A percentile compares a stretch with the other conserved stretches of the same genome.
These are phyloP conservation scores for Asterophora parasitica DNA, from an alignment of 768 basidiomycete genomes.

Conservation along the genomic window DNA sequence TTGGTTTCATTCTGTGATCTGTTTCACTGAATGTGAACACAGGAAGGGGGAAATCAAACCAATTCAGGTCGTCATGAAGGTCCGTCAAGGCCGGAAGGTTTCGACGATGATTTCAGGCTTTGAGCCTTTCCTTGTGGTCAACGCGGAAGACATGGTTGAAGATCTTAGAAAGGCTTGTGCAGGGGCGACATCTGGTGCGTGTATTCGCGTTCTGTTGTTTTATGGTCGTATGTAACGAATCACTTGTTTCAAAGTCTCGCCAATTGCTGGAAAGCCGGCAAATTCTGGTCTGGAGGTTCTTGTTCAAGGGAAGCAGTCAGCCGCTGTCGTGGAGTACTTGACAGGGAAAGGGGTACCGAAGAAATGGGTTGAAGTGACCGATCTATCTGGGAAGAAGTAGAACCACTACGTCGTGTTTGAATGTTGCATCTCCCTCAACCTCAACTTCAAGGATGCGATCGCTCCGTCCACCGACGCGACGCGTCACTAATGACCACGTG, in stretches of 20 bases:
- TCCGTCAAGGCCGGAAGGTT: conserved; percentile 74
- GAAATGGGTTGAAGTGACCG: conserved; percentile 66
- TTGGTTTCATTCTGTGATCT: background rate
- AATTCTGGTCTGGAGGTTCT: conserved; percentile 61
- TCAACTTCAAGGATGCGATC: too few species aligned
- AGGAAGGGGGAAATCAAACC: conserved; percentile 79
- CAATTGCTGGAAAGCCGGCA: conserved; percentile 48
- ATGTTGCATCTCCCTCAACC: too few species aligned
- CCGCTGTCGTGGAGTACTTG: conserved; percentile 62
- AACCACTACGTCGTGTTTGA: too few species aligned
- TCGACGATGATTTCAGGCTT: conserved; percentile 75
- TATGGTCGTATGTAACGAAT: too few species aligned
- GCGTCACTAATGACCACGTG: background rate
- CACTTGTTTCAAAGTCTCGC: conserved; percentile 43
- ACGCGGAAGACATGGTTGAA: conserved; percentile 71
- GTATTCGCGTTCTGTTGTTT: background rate
- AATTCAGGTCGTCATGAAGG: conserved; percentile 63
- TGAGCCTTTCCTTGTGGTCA: conserved; percentile 65
- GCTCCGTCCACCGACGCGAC: too few species aligned
- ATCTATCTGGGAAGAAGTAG: conserved; percentile 49
- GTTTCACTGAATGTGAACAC: conserved; percentile 2
- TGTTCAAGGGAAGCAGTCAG: conserved; percentile 81
- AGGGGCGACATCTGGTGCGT: conserved; percentile 69
- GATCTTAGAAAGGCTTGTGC: conserved; percentile 76
- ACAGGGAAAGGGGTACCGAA: conserved; percentile 70